Percentiles rank a stretch among this genome's conserved stretches.
Evolutionary conservation across 164 flowering plant genomes (phyloP).

Genomic region (Umbilicus rupestris): DNA sequence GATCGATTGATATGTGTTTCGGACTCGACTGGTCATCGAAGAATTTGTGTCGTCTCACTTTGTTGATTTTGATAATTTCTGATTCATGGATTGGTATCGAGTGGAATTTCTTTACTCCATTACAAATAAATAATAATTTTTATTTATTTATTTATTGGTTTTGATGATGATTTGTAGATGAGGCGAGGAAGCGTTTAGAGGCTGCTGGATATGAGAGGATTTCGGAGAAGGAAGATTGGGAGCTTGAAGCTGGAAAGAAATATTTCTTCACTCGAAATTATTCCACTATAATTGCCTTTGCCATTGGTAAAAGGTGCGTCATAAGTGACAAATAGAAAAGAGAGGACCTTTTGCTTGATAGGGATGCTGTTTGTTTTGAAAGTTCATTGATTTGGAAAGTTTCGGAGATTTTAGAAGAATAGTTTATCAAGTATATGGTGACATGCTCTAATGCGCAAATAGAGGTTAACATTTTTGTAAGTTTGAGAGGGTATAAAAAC

Average conservation of each 20-base stretch:
- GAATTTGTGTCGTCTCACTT: background rate
- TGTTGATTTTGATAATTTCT: background rate
- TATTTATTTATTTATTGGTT: background rate
- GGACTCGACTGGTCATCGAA: too few relatives aligned
- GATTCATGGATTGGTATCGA: background rate
- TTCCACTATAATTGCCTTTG: conserved; percentile 88
- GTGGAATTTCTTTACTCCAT: background rate
- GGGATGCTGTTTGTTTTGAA: conserved; percentile 30
- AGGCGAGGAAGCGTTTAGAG: conserved; percentile 56
- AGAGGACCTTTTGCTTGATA: background rate
- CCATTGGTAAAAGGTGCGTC: conserved; percentile 69
- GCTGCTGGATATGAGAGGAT: conserved; percentile 61
- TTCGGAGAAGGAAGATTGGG: conserved; percentile 83
- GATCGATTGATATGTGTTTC: background rate
- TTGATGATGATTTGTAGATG: conserved; percentile 33
- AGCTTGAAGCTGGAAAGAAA: conserved; percentile 61
- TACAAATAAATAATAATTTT: background rate
- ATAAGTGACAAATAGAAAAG: conserved; percentile 2
- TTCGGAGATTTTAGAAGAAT: too few relatives aligned
- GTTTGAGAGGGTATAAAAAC: too few relatives aligned
- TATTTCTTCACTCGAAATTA: conserved; percentile 92
- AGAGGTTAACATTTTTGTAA: too few relatives aligned
- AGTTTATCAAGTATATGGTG: too few relatives aligned
- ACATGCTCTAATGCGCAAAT: too few relatives aligned
- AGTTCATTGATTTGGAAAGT: conserved; percentile 8